Percentiles rank a stretch among this genome's conserved stretches.
phyloP scores from a whole-genome alignment of 2,329 filamentous ascomycete species.

The Aspergillus sp. region DNA sequence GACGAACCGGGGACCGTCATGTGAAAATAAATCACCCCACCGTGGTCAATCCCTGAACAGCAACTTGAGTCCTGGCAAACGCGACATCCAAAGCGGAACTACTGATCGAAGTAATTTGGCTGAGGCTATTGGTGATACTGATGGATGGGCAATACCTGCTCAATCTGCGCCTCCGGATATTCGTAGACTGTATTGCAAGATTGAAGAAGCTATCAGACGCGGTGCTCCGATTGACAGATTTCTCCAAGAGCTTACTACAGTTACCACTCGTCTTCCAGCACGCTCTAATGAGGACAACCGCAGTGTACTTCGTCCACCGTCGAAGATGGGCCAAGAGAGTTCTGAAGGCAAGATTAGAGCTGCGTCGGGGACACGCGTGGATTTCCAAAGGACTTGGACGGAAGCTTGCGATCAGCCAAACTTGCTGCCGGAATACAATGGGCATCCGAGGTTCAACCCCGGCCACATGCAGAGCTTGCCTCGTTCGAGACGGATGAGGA shows the following conservation, averaged over 20 bases:
- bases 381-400: background rate
- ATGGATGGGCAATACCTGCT: constrained; percentile 5
- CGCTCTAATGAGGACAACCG: constrained; percentile 6
- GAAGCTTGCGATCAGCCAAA: background rate
- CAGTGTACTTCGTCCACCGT: background rate
- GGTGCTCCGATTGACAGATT: constrained; percentile 21
- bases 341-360: background rate
- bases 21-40: background rate
- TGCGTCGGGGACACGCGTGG: background rate
- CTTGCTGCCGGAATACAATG: constrained; percentile 9
- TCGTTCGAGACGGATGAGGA: constrained; percentile 4
- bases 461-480: constrained; percentile 1
- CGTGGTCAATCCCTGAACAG: background rate
- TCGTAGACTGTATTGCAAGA: constrained; percentile 20
- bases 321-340: background rate
- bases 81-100: background rate
- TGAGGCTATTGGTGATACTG: background rate
- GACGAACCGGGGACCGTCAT: background rate
- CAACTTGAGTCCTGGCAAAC: background rate
- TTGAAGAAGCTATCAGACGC: constrained; percentile 21
- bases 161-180: constrained; percentile 14
- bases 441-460: constrained; percentile 7
- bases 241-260: constrained; percentile 20
- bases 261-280: constrained; percentile 9
- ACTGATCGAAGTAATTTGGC: background rate